Base-by-base conservation (phyloP, 345 rosid species). In the Eucalyptus caleyi region DNA sequence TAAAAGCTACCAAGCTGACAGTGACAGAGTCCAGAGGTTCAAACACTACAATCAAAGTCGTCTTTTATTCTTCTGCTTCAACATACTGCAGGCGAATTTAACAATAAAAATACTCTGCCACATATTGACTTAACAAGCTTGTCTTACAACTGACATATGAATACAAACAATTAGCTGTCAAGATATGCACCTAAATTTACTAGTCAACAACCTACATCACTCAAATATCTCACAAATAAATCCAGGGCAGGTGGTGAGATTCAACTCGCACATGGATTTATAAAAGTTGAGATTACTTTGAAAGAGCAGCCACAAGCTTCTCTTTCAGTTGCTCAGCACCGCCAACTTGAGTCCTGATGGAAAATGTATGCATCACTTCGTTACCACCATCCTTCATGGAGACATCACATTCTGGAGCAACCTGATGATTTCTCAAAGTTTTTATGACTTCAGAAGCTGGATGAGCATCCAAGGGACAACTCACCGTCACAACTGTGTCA, bases 281-380 rank as follows among this genome's bases (percentile, higher is more conserved):
- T 47, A 60, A 45, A 37, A 69, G 47, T 81, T 23, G n/a, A 72
- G 44, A 83, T 93, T 94, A 95, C 89, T 95, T 94, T 6, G 94
- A 86, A 53, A 98, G 89, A 69, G 96, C 93, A 13, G 96, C 94
- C 65, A 92, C 89, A 59, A 98, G 96, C 95, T 96, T 95, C 91
- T 97, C 96, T 93, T 95, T 98, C 91, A 98, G 89, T 91, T 96
- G 97, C 92, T 95, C 98, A 7, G 98, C 97, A 88, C 92, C 95
- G 65, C 97, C 98, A 89, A 91, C 91, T 81, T 92, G 97, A 59
- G 99, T 93, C 67, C 91, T 92, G 89, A 97, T 62, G 7, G 96
- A 94, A 93, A 98, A 96, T 11, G 97, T 95, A 91, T 98, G 99
- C 90, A 95, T 92, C 85, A 98, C 94, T 90, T 94, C 95, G 34